Evolutionary conservation across 108 stramenopile genomes (phyloP), one percentile per base, ranked within the genome.

Genomic region (Epithemia pelagica): DNA sequence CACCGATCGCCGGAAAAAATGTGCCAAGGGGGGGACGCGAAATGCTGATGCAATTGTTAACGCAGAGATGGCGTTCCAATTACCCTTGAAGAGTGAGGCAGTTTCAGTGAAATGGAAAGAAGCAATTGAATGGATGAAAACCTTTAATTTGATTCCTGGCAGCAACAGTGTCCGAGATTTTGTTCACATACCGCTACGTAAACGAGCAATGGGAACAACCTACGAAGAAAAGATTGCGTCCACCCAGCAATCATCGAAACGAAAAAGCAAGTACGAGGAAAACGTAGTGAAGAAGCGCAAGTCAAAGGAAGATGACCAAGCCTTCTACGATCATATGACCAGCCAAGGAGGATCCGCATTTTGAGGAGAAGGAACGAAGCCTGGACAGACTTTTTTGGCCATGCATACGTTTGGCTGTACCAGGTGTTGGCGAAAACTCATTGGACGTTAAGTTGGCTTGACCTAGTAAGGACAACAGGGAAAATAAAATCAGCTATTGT

Each of bases 161-260:
- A 61, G 72, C 20, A 69, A 72, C 53, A 79, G 82, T n/a, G 33
- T 66, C 21, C 70, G 68, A 0, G 83, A 84, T 21, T 58, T 75
- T 28, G 70, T 87, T 0, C 88, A 95, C 69, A 66, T 81, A 58
- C 86, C 87, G n/a, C 51, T 95, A 0, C 65, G 80, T 74, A 65
- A 83, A 61, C 79, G 95, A 69, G 59, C 75, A 8, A 69, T 33
- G 54, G 95, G 95, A 20, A 86, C 88, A 28, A 88, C 91, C 0
- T 95, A 95, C 70, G 95, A 92, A 74, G 90, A 95, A 76, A 95
- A 95, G 68, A 74, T 95, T 15, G 69, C 73, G 30, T 77, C 88
- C 10, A 61, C 86, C 23, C 37, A 74, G 54, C 68, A 80, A 33
- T 77, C 73, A 18, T 82, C 81, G 66, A 64, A 68, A 30, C 79